Evolutionary conservation across 495 filamentous ascomycete species (phyloP).

Genomic region (Neurospora sp.): DNA sequence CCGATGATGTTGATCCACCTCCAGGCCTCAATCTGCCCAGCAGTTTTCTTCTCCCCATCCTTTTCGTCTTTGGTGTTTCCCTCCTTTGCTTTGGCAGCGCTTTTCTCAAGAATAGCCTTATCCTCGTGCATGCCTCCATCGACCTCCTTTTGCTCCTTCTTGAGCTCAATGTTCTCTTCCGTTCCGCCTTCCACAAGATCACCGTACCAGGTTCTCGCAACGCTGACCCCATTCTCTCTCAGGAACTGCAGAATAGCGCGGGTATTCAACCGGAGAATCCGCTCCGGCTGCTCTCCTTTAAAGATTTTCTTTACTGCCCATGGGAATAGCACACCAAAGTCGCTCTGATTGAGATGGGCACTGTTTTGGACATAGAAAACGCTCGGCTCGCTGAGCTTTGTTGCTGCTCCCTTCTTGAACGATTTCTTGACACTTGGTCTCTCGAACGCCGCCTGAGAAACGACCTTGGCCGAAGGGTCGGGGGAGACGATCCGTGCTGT

Average conservation of each 20-base stretch:
- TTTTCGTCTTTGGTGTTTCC: slow-evolving; percentile 3
- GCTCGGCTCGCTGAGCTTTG: slow-evolving; percentile 28
- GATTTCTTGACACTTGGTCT: background rate
- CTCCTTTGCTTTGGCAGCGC: background rate
- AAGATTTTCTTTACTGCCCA: slow-evolving; percentile 49
- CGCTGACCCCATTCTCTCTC: slow-evolving; percentile 36
- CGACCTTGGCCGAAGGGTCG: slow-evolving; percentile 25
- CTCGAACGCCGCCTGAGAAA: slow-evolving; percentile 8
- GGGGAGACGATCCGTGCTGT: slow-evolving; percentile 48
- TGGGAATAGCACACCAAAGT: slow-evolving; percentile 72
- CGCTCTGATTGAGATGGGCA: slow-evolving; percentile 64
- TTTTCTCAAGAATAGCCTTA: slow-evolving; percentile 25
- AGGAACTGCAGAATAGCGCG: slow-evolving; percentile 53
- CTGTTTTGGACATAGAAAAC: slow-evolving; percentile 53
- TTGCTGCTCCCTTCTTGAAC: background rate
- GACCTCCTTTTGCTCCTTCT: background rate
- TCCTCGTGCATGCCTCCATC: slow-evolving; percentile 20
- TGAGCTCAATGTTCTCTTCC: slow-evolving; percentile 8
- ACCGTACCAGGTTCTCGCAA: slow-evolving; percentile 37
- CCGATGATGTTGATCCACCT: slow-evolving; percentile 34
- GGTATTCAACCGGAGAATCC: slow-evolving; percentile 51
- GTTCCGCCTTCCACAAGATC: slow-evolving; percentile 38
- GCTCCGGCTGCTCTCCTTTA: slow-evolving; percentile 49
- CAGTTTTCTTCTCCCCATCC: slow-evolving; percentile 1
- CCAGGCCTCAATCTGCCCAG: slow-evolving; percentile 17